Percentiles rank a stretch among this genome's conserved stretches.
These are phyloP conservation scores for Ganoderma meredithae DNA, from an alignment of 1,284 basidiomycete genomes.

Conservation along the genomic window DNA sequence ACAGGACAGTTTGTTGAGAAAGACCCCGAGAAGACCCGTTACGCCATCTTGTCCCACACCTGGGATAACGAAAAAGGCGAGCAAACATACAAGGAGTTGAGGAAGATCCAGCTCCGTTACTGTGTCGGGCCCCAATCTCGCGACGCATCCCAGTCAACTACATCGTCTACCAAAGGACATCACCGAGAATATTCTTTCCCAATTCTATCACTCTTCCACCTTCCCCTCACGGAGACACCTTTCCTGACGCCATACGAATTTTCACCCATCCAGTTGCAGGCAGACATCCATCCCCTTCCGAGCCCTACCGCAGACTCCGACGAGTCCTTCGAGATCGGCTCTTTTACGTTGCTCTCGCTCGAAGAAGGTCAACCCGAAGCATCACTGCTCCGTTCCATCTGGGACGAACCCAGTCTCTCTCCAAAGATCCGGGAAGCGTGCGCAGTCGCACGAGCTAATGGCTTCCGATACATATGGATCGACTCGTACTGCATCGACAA, in stretches of 20 bases:
- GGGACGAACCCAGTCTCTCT: not conserved
- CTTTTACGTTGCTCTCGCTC: not conserved
- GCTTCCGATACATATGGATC: not conserved
- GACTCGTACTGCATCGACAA: slow-evolving; percentile 4
- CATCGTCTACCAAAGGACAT: not conserved
- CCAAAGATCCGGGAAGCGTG: slow-evolving; percentile 2
- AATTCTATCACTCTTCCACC: not conserved
- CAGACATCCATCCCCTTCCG: not conserved
- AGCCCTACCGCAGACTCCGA: too few relatives aligned
- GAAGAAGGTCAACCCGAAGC: not conserved
- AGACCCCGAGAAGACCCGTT: not conserved
- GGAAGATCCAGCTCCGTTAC: not conserved
- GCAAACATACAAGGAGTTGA: slow-evolving; percentile 1
- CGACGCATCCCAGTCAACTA: not conserved
- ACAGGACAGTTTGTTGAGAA: not conserved
- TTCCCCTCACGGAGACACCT: not conserved
- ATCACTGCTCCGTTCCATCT: not conserved
- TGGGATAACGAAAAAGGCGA: not conserved
- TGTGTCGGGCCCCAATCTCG: not conserved
- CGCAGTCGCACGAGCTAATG: not conserved
- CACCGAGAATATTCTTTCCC: too few relatives aligned
- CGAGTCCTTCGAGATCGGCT: not conserved
- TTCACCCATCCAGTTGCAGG: too few relatives aligned
- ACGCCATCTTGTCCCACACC: slow-evolving; percentile 1
- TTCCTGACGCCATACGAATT: not conserved